phyloP scores from a whole-genome alignment of 306 rosid species.

The Quillaja saponaria region DNA sequence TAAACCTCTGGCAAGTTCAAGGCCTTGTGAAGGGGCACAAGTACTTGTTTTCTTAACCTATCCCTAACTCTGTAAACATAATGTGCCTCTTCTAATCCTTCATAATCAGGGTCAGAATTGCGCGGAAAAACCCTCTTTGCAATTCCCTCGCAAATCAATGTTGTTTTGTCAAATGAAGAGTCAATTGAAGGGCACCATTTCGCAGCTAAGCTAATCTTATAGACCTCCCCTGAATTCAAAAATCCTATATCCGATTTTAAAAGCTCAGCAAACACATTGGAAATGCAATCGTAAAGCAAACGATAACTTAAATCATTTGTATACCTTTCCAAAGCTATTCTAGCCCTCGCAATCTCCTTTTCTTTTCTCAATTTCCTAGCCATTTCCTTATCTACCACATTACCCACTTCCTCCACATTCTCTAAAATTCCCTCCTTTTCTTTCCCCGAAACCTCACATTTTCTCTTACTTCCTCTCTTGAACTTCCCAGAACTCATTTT shows the following conservation, averaged over 20 bases:
- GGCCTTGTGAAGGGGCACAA: constrained; percentile 4
- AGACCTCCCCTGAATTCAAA: background rate
- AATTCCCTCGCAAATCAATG: constrained; percentile 13
- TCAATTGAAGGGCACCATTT: constrained; percentile 19
- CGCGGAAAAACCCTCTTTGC: background rate
- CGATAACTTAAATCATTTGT: background rate
- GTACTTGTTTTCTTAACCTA: constrained; percentile 13
- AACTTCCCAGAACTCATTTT: background rate
- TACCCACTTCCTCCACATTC: background rate
- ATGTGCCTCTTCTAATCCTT: background rate
- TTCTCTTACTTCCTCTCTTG: constrained; percentile 36
- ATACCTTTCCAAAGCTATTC: constrained; percentile 4
- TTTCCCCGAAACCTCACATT: background rate
- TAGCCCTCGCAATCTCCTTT: constrained; percentile 1
- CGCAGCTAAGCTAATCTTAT: background rate
- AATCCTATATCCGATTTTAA: background rate
- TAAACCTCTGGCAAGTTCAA: constrained; percentile 21
- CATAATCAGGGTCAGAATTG: background rate
- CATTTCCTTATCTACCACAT: background rate
- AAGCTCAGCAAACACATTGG: constrained; percentile 5
- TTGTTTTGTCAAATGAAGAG: background rate
- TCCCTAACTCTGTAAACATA: constrained; percentile 9
- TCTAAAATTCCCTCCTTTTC: background rate
- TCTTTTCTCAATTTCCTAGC: constrained; percentile 2
- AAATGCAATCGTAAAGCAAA: background rate